Base-by-base conservation (phyloP, 176 grass and related monocot genomes). In the Oryza punctata region DNA sequence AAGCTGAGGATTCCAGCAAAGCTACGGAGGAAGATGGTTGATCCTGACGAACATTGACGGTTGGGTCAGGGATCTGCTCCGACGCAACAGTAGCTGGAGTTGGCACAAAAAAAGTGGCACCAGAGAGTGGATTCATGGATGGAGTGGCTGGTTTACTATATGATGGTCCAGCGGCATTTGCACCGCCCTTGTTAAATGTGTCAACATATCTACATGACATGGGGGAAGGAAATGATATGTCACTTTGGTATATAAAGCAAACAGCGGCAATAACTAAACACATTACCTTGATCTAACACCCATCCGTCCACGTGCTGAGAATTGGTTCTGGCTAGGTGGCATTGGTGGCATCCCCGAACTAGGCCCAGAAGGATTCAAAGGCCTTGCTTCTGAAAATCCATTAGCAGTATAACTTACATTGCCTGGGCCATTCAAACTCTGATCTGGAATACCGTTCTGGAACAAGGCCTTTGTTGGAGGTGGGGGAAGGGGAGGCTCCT, bases 291-390 rank as follows among this genome's bases (percentile, higher is more conserved):
- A 95, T 60, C 96, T 88, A 71, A 98, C 87, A 60, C 91, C 96
- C 72, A 86, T 91, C 57, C 93, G 80, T 38, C 87, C 96, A 32
- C 92, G 92, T 43, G 90, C 86, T 32, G 96, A 91, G 70, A 98
- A 98, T 41, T 98, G 96, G 79, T 98, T 98, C 82, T 95, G 96
- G 76, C 78, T 90, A 38, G 90, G 95, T 64, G 92, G 92, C 8
- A 92, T 94, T 8, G 90, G 94, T 68, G 92, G 95, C 70, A 94
- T 94, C 68, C 85, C 83, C 0, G 75, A 68, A 79, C 69, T 68
- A 72, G 65, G 72, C 69, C 91, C 88, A 0, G 73, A 73, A 73
- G 83, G 67, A 45, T 64, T 82, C 25, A 47, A 72, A 25, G 85
- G 79, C 79, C 85, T 92, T 28, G 32, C 60, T 50, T 83, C 71